A percentile compares a stretch with the other conserved stretches of the same genome.
Conservation (phyloP, 140 eudicot species). For the Bidens hawaiensis region DNA sequence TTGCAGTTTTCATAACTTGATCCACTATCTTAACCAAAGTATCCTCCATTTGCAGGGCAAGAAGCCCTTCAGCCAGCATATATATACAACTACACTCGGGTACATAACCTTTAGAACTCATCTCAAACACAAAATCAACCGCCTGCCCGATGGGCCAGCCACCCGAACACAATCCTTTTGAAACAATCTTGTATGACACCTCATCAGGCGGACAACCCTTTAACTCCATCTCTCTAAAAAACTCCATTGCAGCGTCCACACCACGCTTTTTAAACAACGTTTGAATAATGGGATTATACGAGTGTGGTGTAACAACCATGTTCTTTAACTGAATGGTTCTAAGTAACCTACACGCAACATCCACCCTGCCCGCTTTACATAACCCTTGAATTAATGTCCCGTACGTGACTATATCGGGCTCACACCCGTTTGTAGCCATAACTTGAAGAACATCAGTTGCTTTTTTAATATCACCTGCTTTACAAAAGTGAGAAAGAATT, state of each 20-base stretch:
- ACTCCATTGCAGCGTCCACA: slow-evolving; percentile 63
- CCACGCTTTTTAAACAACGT: slow-evolving; percentile 59
- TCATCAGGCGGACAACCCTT: slow-evolving; percentile 74
- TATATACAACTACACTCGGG: slow-evolving; percentile 66
- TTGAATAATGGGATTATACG: slow-evolving; percentile 85
- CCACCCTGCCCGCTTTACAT: slow-evolving; percentile 74
- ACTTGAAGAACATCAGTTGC: slow-evolving; percentile 83
- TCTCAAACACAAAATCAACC: slow-evolving; percentile 76
- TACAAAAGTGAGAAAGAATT: slow-evolving; percentile 72
- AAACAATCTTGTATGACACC: slow-evolving; percentile 56
- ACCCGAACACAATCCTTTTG: slow-evolving; percentile 80
- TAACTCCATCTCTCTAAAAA: slow-evolving; percentile 82
- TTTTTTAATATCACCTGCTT: slow-evolving; percentile 69
- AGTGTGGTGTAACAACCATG: slow-evolving; percentile 66
- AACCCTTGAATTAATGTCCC: slow-evolving; percentile 83
- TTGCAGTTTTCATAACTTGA: slow-evolving; percentile 55
- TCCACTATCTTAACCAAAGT: slow-evolving; percentile 60
- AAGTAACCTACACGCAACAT: slow-evolving; percentile 67
- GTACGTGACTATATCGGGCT: slow-evolving; percentile 80
- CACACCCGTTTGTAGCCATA: slow-evolving; percentile 88
- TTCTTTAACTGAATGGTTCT: slow-evolving; percentile 76
- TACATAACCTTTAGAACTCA: slow-evolving; percentile 56
- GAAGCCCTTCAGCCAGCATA: slow-evolving; percentile 94
- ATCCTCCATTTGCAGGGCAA: slow-evolving; percentile 73
- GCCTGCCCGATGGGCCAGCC: slow-evolving; percentile 92